A percentile compares a stretch with the other conserved stretches of the same genome.
Conservation (phyloP, 2,329 filamentous ascomycete species). For the Blastomyces gilchristii region DNA sequence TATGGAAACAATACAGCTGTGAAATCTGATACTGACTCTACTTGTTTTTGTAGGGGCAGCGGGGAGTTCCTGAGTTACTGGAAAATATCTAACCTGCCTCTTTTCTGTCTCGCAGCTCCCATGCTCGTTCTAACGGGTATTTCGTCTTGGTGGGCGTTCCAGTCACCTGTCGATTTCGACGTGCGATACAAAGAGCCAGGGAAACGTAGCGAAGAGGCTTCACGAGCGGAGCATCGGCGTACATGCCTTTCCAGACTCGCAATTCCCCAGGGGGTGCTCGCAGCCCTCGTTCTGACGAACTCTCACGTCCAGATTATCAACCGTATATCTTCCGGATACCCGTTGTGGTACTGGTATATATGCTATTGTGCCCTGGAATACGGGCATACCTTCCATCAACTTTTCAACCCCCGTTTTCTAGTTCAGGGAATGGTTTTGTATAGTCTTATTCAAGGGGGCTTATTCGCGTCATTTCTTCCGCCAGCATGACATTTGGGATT, state of each 20-base stretch:
- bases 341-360: constrained; percentile 79
- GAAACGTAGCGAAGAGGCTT: constrained; percentile 7
- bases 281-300: constrained; percentile 59
- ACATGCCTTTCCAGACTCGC: constrained; percentile 49
- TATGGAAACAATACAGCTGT: not conserved
- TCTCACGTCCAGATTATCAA: constrained; percentile 95
- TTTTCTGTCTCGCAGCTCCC: constrained; percentile 75
- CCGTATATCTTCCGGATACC: constrained; percentile 76
- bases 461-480: constrained; percentile 85
- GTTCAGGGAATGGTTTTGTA: constrained; percentile 70
- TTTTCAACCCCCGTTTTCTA: constrained; percentile 25
- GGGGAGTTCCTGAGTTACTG: constrained; percentile 84
- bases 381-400: constrained; percentile 9
- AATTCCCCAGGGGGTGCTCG: constrained; percentile 61
- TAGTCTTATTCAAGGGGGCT: constrained; percentile 64
- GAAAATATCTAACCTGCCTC: constrained; percentile 72
- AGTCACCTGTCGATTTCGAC: constrained; percentile 18
- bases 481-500: constrained; percentile 51
- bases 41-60: constrained; percentile 33
- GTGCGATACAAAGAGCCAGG: constrained; percentile 2
- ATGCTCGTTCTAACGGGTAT: constrained; percentile 58
- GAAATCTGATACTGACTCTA: not conserved
- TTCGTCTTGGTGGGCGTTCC: constrained; percentile 47
- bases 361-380: constrained; percentile 36
- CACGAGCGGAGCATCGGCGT: constrained; percentile 9